phyloP scores from a whole-genome alignment of 2,329 filamentous ascomycete genomes.

The Pestalotiopsis fici region DNA sequence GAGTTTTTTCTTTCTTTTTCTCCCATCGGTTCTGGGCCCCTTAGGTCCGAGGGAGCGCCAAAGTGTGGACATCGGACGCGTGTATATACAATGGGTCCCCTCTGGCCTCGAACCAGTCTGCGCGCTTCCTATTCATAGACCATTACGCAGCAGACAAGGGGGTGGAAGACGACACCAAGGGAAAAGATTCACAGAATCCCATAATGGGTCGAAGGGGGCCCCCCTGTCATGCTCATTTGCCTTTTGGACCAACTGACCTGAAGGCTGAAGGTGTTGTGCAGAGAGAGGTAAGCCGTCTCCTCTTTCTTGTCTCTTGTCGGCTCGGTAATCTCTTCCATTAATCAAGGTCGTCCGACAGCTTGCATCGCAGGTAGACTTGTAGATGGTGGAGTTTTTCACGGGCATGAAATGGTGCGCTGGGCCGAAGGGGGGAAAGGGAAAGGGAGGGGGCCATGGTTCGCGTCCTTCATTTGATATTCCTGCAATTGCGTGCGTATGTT shows the following conservation, averaged over 20 bases:
- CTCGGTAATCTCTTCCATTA: no score
- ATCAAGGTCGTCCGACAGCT: no score
- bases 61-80: constrained; percentile 1
- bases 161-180: background rate
- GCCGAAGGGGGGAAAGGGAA: no score
- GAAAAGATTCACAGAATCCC: no score
- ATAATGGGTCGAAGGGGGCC: background rate
- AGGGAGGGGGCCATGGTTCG: background rate
- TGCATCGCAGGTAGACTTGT: no score
- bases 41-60: background rate
- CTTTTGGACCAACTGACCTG: background rate
- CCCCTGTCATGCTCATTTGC: background rate
- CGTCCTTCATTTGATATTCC: background rate
- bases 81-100: constrained; percentile 3
- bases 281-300: background rate
- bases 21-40: background rate
- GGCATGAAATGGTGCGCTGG: no score
- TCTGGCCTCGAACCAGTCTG: background rate
- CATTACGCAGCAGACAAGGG: background rate
- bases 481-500: background rate
- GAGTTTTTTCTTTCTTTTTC: background rate
- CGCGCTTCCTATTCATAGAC: background rate
- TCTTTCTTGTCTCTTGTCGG: no score
- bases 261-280: background rate
- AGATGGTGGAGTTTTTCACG: no score